A percentile compares a stretch with the other conserved stretches of the same genome.
Evolutionary conservation across 805 yeast genomes (phyloP).

Genomic region (Suhomyces pyralidae): DNA sequence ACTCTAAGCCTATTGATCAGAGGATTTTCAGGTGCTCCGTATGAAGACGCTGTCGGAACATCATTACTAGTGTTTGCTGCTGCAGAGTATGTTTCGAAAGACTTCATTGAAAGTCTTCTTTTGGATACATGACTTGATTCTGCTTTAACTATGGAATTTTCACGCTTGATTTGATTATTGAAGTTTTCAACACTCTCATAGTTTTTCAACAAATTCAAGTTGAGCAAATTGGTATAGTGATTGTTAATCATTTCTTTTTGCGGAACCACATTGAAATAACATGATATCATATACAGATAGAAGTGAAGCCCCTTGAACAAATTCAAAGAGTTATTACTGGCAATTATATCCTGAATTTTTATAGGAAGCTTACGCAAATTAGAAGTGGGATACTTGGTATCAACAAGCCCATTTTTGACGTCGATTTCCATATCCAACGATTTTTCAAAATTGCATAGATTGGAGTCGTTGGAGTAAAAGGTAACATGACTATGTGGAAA

Average conservation of each 20-base stretch:
- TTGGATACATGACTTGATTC: constrained; percentile 23
- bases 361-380: constrained; percentile 28
- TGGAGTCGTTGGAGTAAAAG: constrained; percentile 38
- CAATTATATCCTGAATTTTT: constrained; percentile 34
- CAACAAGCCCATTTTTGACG: constrained; percentile 18
- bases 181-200: constrained; percentile 33
- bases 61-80: neutral
- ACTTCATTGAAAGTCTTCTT: constrained; percentile 25
- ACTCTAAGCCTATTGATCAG: neutral
- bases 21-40: neutral
- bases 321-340: constrained; percentile 27
- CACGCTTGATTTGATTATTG: constrained; percentile 22
- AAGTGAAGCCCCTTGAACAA: constrained; percentile 31
- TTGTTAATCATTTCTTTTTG: constrained; percentile 25
- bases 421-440: constrained; percentile 27
- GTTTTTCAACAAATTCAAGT: constrained; percentile 35
- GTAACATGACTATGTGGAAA: constrained; percentile 35
- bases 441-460: constrained; percentile 32
- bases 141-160: constrained; percentile 9
- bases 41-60: neutral
- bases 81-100: constrained; percentile 6
- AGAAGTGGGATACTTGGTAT: constrained; percentile 20
- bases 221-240: constrained; percentile 36
- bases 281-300: constrained; percentile 39
- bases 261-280: constrained; percentile 37